Evolutionary conservation across 2,329 filamentous ascomycete genomes (phyloP).

Genomic region (Bipolaris bicolor): DNA sequence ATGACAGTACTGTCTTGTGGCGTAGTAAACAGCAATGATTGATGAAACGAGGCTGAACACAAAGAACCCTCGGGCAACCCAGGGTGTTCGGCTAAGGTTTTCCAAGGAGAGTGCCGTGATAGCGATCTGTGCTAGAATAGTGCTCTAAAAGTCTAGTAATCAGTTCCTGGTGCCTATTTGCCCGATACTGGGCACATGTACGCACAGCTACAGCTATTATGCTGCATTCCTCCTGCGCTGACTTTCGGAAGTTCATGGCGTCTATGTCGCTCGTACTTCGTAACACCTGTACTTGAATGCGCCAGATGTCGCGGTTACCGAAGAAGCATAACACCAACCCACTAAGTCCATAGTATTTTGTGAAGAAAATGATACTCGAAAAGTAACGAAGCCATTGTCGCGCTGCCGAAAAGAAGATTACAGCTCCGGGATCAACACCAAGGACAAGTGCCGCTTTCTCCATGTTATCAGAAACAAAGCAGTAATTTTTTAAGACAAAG

Average conservation of each 20-base stretch:
- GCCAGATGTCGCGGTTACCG: not conserved
- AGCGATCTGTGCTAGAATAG: conserved; percentile 4
- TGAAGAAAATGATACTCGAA: not conserved
- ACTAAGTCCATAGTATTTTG: not conserved
- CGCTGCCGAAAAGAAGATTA: too few species aligned
- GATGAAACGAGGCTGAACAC: not conserved
- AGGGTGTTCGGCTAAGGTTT: not conserved
- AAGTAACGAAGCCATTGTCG: not conserved
- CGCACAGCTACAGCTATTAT: conserved; percentile 7
- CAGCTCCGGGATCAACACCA: too few species aligned
- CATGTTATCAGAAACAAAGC: too few species aligned
- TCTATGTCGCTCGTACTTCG: not conserved
- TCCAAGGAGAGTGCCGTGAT: conserved; percentile 5
- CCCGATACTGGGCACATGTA: too few species aligned
- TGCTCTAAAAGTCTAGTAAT: not conserved
- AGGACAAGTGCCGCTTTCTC: too few species aligned
- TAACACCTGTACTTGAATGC: not conserved
- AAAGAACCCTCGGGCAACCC: not conserved
- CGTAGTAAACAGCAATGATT: conserved; percentile 1
- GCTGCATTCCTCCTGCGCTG: not conserved
- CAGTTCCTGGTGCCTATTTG: not conserved
- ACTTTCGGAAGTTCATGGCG: not conserved
- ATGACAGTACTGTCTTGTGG: not conserved
- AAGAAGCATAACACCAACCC: not conserved
- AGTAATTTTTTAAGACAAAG: too few species aligned